These are phyloP conservation scores for Diplodia scrobiculata DNA, from an alignment of 2,329 filamentous ascomycete species.

Conservation along the genomic window DNA sequence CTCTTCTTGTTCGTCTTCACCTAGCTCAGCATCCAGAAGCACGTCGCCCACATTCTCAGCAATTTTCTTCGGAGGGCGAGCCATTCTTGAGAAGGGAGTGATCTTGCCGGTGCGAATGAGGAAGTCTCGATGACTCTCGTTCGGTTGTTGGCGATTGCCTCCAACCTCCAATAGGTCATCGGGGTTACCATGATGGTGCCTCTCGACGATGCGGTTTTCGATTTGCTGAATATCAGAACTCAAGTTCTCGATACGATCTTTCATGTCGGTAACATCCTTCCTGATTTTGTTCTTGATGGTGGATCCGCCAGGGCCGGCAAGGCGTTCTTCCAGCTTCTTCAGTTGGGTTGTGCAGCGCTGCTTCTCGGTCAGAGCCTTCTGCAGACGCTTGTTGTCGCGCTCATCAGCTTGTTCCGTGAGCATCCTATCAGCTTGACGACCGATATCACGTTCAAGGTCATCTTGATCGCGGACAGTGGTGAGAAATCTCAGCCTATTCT, in stretches of 20 bases:
- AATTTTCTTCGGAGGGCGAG: constrained; percentile 60
- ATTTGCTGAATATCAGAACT: constrained; percentile 79
- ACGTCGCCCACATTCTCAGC: constrained; percentile 74
- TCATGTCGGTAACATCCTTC: constrained; percentile 66
- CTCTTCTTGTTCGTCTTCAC: constrained; percentile 51
- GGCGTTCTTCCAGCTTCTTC: constrained; percentile 55
- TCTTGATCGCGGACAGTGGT: constrained; percentile 69
- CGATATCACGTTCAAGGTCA: constrained; percentile 86
- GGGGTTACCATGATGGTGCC: constrained; percentile 61
- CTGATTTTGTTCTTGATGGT: constrained; percentile 61
- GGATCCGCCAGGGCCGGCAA: constrained; percentile 55
- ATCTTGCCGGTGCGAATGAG: constrained; percentile 96
- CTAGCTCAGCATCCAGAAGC: constrained; percentile 79
- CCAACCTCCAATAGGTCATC: constrained; percentile 49
- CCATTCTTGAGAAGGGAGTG: constrained; percentile 86
- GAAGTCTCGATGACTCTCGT: constrained; percentile 83
- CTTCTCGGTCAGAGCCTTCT: constrained; percentile 56
- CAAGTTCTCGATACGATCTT: constrained; percentile 64
- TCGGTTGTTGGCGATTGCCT: constrained; percentile 66
- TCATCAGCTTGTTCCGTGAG: constrained; percentile 65
- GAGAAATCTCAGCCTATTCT: constrained; percentile 14
- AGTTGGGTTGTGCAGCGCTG: constrained; percentile 68
- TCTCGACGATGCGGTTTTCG: constrained; percentile 73
- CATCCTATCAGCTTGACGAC: constrained; percentile 63
- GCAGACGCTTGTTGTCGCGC: constrained; percentile 63